Evolutionary conservation across 2,329 filamentous ascomycete genomes (phyloP).

Genomic region (Clarireedia homoeocarpa): DNA sequence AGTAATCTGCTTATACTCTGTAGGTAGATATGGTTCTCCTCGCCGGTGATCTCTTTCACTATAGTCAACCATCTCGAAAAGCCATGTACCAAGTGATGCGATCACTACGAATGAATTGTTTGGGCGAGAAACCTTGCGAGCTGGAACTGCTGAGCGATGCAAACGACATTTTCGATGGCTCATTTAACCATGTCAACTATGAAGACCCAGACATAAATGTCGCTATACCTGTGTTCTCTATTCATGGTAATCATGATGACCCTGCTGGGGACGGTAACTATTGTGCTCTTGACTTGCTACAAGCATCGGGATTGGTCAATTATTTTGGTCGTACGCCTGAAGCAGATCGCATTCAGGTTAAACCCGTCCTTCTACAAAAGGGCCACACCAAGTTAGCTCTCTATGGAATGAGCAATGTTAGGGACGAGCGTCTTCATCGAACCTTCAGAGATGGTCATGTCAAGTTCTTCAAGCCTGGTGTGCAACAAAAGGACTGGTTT

Average conservation of each 20-base stretch:
- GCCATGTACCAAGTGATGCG: conserved; percentile 97
- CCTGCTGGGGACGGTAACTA: conserved; percentile 92
- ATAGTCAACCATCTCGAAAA: conserved; percentile 94
- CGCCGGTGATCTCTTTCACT: conserved; percentile 91
- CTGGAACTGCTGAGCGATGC: conserved; percentile 92
- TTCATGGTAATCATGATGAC: conserved; percentile 97
- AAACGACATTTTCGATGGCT: conserved; percentile 79
- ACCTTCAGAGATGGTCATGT: conserved; percentile 91
- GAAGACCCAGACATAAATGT: conserved; percentile 96
- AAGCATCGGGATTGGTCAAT: conserved; percentile 86
- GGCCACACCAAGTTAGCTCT: conserved; percentile 86
- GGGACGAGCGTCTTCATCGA: conserved; percentile 88
- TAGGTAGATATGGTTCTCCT: conserved; percentile 93
- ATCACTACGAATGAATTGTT: conserved; percentile 83
- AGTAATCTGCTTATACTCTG: conserved; percentile 1
- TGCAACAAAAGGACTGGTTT: conserved; percentile 86
- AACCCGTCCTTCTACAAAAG: conserved; percentile 88
- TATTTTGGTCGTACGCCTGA: conserved; percentile 92
- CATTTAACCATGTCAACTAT: conserved; percentile 94
- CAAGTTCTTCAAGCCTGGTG: conserved; percentile 79
- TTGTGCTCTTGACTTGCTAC: conserved; percentile 83
- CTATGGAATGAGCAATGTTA: conserved; percentile 91
- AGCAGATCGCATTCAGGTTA: conserved; percentile 87
- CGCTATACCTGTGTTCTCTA: conserved; percentile 94
- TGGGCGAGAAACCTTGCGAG: conserved; percentile 92